phyloP scores from a whole-genome alignment of 495 filamentous ascomycete genomes.

The Hypoxylon intermedium region DNA sequence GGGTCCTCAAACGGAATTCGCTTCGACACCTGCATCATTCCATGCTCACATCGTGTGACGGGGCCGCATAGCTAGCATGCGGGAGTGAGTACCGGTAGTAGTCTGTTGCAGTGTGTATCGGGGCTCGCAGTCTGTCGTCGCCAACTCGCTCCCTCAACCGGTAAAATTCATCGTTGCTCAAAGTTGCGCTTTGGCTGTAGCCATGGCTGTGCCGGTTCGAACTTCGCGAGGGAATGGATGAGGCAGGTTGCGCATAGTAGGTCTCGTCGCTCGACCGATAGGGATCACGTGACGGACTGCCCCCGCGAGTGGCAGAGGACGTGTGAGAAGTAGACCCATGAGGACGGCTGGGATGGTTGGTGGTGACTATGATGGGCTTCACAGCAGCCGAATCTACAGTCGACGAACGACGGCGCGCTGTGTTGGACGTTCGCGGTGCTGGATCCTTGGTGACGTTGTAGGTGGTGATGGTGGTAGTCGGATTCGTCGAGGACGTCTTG shows the following conservation, averaged over 20 bases:
- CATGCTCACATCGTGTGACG: slow-evolving; percentile 38
- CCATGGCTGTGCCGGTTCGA: slow-evolving; percentile 40
- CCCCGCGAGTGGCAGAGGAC: slow-evolving; percentile 43
- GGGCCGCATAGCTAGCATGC: slow-evolving; percentile 40
- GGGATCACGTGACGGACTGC: slow-evolving; percentile 56
- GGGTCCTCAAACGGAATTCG: slow-evolving; percentile 94
- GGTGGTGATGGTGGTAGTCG: slow-evolving; percentile 51
- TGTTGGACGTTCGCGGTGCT: slow-evolving; percentile 48
- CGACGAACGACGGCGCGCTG: slow-evolving; percentile 48
- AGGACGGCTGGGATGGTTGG: slow-evolving; percentile 41
- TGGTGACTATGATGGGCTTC: slow-evolving; percentile 59
- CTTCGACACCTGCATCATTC: slow-evolving; percentile 98
- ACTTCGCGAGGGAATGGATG: slow-evolving; percentile 52
- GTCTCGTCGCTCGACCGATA: slow-evolving; percentile 59
- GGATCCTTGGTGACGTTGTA: slow-evolving; percentile 59
- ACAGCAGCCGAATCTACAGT: slow-evolving; percentile 46
- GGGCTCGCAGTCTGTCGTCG: slow-evolving; percentile 46
- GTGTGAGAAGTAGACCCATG: slow-evolving; percentile 38
- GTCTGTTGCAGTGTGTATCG: slow-evolving; percentile 43
- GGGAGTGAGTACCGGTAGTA: slow-evolving; percentile 48
- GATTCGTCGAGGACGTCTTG: slow-evolving; percentile 35
- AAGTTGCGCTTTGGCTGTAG: slow-evolving; percentile 43
- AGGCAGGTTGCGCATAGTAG: slow-evolving; percentile 60
- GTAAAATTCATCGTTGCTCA: slow-evolving; percentile 54
- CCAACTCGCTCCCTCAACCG: slow-evolving; percentile 54